Evolutionary conservation across 164 flowering plant genomes (phyloP).

Genomic region (Berberis vulgaris): DNA sequence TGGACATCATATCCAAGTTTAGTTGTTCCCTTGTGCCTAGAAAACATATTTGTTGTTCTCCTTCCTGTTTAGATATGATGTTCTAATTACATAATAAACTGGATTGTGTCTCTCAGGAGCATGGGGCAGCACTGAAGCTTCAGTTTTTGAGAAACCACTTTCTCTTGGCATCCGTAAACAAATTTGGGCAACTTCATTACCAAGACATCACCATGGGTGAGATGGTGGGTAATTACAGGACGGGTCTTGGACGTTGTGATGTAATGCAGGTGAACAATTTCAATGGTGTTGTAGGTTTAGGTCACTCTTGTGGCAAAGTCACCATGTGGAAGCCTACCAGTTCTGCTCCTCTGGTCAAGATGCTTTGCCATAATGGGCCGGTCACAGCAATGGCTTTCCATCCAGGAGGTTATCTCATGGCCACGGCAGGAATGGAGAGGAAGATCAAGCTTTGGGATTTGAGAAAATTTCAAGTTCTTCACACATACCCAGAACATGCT

Average conservation of each 20-base stretch:
- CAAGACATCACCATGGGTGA: slow-evolving; percentile 70
- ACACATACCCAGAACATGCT: slow-evolving; percentile 52
- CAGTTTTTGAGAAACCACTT: slow-evolving; percentile 72
- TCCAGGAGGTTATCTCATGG: slow-evolving; percentile 88
- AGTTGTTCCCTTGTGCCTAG: no score
- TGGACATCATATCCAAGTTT: no score
- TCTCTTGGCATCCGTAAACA: slow-evolving; percentile 70
- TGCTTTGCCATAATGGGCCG: slow-evolving; percentile 76
- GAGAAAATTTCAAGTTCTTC: slow-evolving; percentile 71
- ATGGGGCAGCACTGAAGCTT: slow-evolving; percentile 57
- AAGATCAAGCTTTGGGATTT: slow-evolving; percentile 93
- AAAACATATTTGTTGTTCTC: no score
- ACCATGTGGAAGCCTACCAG: slow-evolving; percentile 97
- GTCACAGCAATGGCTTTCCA: slow-evolving; percentile 83
- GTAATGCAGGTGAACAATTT: slow-evolving; percentile 69
- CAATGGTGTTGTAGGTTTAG: slow-evolving; percentile 71
- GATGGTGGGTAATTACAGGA: slow-evolving; percentile 54
- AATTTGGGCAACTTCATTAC: slow-evolving; percentile 67
- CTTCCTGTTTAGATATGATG: no score
- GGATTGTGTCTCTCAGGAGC: slow-evolving; percentile 47
- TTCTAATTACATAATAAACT: neutral
- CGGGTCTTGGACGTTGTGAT: slow-evolving; percentile 61
- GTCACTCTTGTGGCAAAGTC: slow-evolving; percentile 71
- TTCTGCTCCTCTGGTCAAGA: slow-evolving; percentile 61
- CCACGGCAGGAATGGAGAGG: slow-evolving; percentile 77